phyloP scores from a whole-genome alignment of 345 rosid species.

The Moricandia arvensis region DNA sequence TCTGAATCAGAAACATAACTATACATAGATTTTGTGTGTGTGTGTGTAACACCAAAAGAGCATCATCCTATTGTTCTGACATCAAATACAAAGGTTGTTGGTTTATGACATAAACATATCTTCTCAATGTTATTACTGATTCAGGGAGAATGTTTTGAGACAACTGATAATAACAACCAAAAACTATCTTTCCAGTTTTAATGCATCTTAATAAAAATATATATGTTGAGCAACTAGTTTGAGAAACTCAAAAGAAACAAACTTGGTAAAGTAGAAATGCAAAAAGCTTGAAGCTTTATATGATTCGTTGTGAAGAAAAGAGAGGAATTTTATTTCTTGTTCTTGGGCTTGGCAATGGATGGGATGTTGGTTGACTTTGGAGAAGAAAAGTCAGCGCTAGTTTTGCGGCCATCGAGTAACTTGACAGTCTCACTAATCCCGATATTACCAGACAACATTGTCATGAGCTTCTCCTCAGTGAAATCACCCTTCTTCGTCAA shows the following conservation, averaged over 20 bases:
- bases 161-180: not conserved
- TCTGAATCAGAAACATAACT: constrained; percentile 22
- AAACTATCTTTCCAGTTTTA: not conserved
- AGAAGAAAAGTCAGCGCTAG: not conserved
- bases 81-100: constrained; percentile 5
- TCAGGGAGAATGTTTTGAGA: not conserved
- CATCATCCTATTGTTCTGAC: not conserved
- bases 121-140: constrained; percentile 2
- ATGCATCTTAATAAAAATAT: not conserved
- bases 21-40: constrained; percentile 27
- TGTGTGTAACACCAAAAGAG: constrained; percentile 4
- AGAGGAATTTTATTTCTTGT: not conserved
- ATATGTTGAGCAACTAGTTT: not conserved
- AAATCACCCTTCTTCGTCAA: constrained; percentile 37
- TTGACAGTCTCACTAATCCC: constrained; percentile 26
- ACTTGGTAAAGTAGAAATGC: not conserved
- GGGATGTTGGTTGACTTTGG: not conserved
- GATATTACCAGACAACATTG: constrained; percentile 23
- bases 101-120: not conserved
- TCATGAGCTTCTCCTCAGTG: constrained; percentile 22
- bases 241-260: not conserved
- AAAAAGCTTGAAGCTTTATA: not conserved
- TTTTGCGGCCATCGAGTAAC: constrained; percentile 27
- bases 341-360: not conserved
- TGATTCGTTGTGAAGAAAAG: not conserved